Evolutionary conservation across 2,329 filamentous ascomycete species (phyloP).

Genomic region (Paraconiothyrium sp.): DNA sequence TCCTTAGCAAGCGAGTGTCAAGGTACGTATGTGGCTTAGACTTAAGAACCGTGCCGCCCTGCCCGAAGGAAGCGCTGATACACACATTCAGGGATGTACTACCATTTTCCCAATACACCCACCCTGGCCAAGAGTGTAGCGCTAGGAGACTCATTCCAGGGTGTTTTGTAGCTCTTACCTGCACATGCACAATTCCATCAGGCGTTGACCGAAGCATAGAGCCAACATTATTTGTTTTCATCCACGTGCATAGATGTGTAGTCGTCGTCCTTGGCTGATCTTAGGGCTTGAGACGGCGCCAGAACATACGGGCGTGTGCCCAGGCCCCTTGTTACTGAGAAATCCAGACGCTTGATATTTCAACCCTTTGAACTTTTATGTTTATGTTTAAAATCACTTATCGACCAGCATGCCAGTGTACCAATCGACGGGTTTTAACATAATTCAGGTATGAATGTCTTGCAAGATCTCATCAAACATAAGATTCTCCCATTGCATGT

Average conservation of each 20-base stretch:
- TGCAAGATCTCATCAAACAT: slow-evolving; percentile 21
- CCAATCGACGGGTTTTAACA: slow-evolving; percentile 14
- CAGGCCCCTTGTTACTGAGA: slow-evolving; percentile 9
- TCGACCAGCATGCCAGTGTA: slow-evolving; percentile 14
- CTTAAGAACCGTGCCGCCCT: no score
- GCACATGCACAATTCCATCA: slow-evolving; percentile 12
- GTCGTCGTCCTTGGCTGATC: slow-evolving; percentile 8
- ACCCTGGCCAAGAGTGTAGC: no score
- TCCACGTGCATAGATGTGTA: slow-evolving; percentile 11
- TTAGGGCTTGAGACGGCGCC: slow-evolving; percentile 8
- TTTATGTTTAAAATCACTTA: slow-evolving; percentile 7
- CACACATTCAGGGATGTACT: slow-evolving; percentile 7
- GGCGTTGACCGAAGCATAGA: slow-evolving; percentile 12
- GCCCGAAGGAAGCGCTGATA: no score
- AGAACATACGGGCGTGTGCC: not conserved
- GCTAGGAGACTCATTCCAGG: no score
- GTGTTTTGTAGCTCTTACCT: slow-evolving; percentile 6
- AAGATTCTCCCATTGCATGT: slow-evolving; percentile 21
- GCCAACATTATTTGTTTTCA: slow-evolving; percentile 10
- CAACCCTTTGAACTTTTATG: slow-evolving; percentile 6
- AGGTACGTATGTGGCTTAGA: no score
- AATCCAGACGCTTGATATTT: slow-evolving; percentile 7
- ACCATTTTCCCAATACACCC: slow-evolving; percentile 3
- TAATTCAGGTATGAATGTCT: slow-evolving; percentile 17
- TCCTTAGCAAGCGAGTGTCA: no score